Percentiles rank a stretch among this genome's conserved stretches.
Evolutionary conservation across 2,329 filamentous ascomycete genomes (phyloP).

Genomic region (Colletotrichum cuscutae): DNA sequence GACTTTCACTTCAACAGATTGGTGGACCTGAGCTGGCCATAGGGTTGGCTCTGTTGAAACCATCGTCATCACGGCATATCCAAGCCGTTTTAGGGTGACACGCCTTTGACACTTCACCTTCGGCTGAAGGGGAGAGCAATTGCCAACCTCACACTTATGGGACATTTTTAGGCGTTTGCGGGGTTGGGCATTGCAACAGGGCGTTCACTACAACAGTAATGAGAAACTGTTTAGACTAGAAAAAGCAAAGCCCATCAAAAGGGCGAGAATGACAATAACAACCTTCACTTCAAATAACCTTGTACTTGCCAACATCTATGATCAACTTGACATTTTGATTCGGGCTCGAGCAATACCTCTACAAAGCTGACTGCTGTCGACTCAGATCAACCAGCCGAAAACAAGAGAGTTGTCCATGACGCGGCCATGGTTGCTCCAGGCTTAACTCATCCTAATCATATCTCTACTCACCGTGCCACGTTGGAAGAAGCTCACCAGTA

Average conservation of each 20-base stretch:
- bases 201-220: slow-evolving; percentile 23
- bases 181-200: slow-evolving; percentile 27
- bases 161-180: slow-evolving; percentile 28
- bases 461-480: too few species aligned
- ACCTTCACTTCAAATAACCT: not conserved
- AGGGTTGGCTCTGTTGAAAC: not conserved
- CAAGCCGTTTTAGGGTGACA: not conserved
- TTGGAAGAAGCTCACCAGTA: too few species aligned
- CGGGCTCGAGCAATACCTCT: too few species aligned
- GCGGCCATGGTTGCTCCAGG: too few species aligned
- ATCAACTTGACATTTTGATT: not conserved
- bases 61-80: not conserved
- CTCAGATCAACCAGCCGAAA: too few species aligned
- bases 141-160: slow-evolving; percentile 25
- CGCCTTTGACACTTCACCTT: not conserved
- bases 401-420: too few species aligned
- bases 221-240: slow-evolving; percentile 24
- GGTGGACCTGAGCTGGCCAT: too few species aligned
- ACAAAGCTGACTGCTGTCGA: too few species aligned
- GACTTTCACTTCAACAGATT: slow-evolving; percentile 2
- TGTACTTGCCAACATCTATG: not conserved
- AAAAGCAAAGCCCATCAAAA: not conserved
- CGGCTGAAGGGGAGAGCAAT: not conserved
- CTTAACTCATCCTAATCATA: too few species aligned
- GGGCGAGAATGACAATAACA: slow-evolving; percentile 1